Evolutionary conservation across 2,329 filamentous ascomycete genomes (phyloP).

Genomic region (Fusarium devonianum): DNA sequence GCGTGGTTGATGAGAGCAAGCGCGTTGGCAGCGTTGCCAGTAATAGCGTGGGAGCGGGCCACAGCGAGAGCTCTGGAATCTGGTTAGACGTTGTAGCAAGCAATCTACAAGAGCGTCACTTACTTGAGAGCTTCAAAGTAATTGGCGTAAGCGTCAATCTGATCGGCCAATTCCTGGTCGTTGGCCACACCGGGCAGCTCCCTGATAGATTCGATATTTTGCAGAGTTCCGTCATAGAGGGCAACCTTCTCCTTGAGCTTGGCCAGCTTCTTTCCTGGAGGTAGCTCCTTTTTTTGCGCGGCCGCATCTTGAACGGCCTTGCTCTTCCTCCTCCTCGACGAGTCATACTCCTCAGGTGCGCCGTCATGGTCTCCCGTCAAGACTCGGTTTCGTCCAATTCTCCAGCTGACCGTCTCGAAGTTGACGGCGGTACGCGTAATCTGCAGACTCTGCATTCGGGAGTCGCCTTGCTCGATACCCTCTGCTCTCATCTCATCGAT

Average conservation of each 20-base stretch:
- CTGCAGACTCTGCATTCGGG: conserved; percentile 89
- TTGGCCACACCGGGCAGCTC: conserved; percentile 90
- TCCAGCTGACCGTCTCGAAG: conserved; percentile 93
- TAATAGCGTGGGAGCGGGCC: conserved; percentile 81
- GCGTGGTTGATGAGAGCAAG: conserved; percentile 85
- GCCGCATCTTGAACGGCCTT: conserved; percentile 48
- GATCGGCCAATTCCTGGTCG: conserved; percentile 76
- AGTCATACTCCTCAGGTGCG: conserved; percentile 61
- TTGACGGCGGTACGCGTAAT: conserved; percentile 93
- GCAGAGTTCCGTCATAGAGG: conserved; percentile 87
- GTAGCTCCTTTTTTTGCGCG: conserved; percentile 65
- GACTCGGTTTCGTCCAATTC: conserved; percentile 90
- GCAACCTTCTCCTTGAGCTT: conserved; percentile 86
- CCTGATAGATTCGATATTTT: conserved; percentile 89
- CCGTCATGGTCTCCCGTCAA: conserved; percentile 86
- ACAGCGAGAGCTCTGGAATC: conserved; percentile 76
- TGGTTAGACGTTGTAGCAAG: conserved; percentile 19
- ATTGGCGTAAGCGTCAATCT: conserved; percentile 77
- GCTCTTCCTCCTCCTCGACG: conserved; percentile 58
- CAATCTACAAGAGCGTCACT: conserved; percentile 39
- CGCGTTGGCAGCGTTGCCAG: conserved; percentile 76
- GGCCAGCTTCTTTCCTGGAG: conserved; percentile 76
- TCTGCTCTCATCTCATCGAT: conserved; percentile 90
- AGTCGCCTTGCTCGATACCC: conserved; percentile 82
- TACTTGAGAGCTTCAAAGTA: conserved; percentile 93